These are phyloP conservation scores for Calocera viscosa DNA, from an alignment of 768 basidiomycete genomes.

Conservation along the genomic window DNA sequence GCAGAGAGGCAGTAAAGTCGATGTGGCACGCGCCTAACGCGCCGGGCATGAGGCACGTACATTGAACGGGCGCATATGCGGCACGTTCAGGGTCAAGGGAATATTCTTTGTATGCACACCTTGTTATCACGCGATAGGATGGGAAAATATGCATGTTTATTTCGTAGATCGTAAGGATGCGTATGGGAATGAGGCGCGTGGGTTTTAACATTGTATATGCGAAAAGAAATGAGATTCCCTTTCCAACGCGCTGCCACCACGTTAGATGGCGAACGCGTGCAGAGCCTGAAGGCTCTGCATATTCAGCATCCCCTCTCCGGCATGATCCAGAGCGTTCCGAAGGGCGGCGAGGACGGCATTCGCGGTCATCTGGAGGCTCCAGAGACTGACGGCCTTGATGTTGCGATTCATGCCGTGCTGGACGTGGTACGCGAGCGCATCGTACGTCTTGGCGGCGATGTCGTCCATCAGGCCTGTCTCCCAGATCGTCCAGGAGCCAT, in stretches of 20 bases:
- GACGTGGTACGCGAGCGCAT: constrained; percentile 90
- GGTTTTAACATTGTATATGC: neutral
- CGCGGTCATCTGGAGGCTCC: constrained; percentile 91
- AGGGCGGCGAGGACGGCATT: constrained; percentile 72
- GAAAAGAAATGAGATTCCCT: neutral
- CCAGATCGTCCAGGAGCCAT: constrained; percentile 97
- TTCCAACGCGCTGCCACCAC: neutral
- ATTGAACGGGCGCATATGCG: too few relatives aligned
- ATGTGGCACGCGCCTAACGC: too few relatives aligned
- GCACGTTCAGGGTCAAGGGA: too few relatives aligned
- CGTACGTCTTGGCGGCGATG: constrained; percentile 79
- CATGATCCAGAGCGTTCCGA: constrained; percentile 56
- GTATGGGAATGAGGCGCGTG: neutral
- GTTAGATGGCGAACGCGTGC: neutral
- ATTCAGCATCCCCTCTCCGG: constrained; percentile 18
- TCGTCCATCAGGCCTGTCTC: constrained; percentile 90
- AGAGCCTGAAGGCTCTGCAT: constrained; percentile 15
- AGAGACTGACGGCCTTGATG: constrained; percentile 78
- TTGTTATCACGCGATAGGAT: too few relatives aligned
- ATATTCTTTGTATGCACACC: too few relatives aligned
- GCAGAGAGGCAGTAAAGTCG: too few relatives aligned
- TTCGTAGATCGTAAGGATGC: neutral
- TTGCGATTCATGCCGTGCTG: constrained; percentile 78
- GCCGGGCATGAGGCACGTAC: too few relatives aligned
- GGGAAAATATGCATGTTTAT: too few relatives aligned